Conservation (phyloP, 495 filamentous ascomycete genomes). For the Neurospora sp. region DNA sequence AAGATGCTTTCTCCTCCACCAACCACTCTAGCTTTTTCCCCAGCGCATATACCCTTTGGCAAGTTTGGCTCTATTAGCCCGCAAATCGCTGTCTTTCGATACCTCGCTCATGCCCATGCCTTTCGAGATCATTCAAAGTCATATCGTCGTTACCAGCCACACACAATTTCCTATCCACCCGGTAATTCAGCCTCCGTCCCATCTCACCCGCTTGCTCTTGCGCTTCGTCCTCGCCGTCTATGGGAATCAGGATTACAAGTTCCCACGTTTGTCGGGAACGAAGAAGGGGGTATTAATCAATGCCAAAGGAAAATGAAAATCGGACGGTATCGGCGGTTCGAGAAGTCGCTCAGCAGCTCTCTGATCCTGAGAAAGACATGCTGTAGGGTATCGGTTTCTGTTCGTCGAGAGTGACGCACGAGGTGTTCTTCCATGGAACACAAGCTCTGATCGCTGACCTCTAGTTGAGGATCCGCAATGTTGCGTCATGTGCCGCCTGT, state of each 20-base stretch:
- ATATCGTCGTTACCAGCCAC: not conserved
- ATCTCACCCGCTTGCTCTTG: not conserved
- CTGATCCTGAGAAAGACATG: not conserved
- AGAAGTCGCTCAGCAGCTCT: not conserved
- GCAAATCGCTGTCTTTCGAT: not conserved
- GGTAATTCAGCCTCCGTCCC: not conserved
- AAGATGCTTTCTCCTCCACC: conserved; percentile 1
- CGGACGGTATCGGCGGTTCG: not conserved
- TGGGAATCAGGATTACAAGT: not conserved
- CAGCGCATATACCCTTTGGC: not conserved
- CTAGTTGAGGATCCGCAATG: not conserved
- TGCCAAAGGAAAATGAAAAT: not conserved
- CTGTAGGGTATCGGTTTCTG: not conserved
- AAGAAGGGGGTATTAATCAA: conserved; percentile 1
- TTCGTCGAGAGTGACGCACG: not conserved
- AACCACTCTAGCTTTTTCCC: conserved; percentile 5
- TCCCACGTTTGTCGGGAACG: not conserved
- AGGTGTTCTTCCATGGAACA: not conserved
- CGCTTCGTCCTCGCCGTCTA: not conserved
- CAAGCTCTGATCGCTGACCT: not conserved
- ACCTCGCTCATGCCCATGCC: not conserved
- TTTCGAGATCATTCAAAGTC: not conserved
- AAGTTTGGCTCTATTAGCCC: not conserved
- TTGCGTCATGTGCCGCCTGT: not conserved
- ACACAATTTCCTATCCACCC: conserved; percentile 1